Conservation (phyloP, 2,329 filamentous ascomycete genomes). For the Zymoseptoria passerinii region DNA sequence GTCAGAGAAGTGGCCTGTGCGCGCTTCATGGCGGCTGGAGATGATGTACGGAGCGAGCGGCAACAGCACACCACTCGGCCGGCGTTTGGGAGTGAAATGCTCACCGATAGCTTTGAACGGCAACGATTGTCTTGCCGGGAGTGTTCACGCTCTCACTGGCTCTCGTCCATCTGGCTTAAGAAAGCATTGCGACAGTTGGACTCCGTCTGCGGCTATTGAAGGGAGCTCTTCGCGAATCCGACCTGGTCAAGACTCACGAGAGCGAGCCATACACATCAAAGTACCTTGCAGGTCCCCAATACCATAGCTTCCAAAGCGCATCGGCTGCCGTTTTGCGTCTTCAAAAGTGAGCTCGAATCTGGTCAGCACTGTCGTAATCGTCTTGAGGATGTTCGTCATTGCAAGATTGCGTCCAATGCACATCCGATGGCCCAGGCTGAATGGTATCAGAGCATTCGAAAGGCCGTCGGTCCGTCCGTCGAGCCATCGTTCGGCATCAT, state of each 20-base stretch:
- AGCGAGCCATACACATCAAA: neutral
- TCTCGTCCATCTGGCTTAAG: too few relatives aligned
- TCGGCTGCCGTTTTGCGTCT: neutral
- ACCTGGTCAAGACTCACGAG: neutral
- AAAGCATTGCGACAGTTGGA: too few relatives aligned
- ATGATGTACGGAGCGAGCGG: too few relatives aligned
- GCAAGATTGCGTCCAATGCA: conserved; percentile 4
- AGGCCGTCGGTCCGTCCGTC: conserved; percentile 1
- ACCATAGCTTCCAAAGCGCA: neutral
- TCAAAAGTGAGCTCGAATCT: neutral
- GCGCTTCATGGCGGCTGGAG: too few relatives aligned
- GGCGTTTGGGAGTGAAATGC: too few relatives aligned
- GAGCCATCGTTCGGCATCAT: conserved; percentile 4
- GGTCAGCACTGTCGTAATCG: conserved; percentile 1
- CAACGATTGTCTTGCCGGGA: too few relatives aligned
- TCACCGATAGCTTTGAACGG: too few relatives aligned
- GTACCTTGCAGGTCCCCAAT: neutral
- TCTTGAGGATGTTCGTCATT: conserved; percentile 3
- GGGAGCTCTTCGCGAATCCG: neutral
- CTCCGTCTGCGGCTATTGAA: neutral
- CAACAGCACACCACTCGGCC: too few relatives aligned
- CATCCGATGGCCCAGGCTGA: neutral
- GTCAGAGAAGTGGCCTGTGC: too few relatives aligned
- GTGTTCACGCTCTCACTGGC: too few relatives aligned
- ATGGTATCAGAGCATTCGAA: conserved; percentile 2